Percentiles rank a stretch among this genome's conserved stretches.
phyloP scores from a whole-genome alignment of 495 filamentous ascomycete species.

The Podospora sp. region DNA sequence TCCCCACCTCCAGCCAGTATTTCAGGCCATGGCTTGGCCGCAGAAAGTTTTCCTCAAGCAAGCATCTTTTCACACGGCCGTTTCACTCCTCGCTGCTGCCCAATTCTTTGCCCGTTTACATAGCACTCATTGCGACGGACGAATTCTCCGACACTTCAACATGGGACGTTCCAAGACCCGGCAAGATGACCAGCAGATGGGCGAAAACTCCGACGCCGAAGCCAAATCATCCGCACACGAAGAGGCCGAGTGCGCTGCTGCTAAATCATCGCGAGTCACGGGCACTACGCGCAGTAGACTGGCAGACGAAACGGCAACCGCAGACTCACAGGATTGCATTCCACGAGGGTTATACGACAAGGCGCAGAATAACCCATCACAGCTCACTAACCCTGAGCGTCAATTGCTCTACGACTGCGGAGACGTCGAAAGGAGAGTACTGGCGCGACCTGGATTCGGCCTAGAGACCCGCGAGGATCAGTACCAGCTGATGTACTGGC shows the following conservation, averaged over 20 bases:
- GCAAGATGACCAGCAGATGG: not conserved
- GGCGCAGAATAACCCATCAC: constrained; percentile 12
- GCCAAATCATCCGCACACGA: not conserved
- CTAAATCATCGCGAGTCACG: not conserved
- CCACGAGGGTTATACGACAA: constrained; percentile 12
- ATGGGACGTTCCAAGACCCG: not conserved
- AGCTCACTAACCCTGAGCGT: constrained; percentile 13
- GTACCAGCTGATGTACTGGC: not conserved
- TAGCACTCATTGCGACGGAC: too few relatives aligned
- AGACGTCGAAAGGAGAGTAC: not conserved
- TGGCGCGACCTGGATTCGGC: not conserved
- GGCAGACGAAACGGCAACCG: not conserved
- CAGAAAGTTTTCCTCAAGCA: too few relatives aligned
- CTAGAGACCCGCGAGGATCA: not conserved
- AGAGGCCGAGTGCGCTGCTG: too few relatives aligned
- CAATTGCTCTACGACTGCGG: not conserved
- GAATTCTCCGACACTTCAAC: not conserved
- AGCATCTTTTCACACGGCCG: too few relatives aligned
- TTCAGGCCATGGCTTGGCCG: too few relatives aligned
- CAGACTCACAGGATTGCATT: not conserved
- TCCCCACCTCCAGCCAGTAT: too few relatives aligned
- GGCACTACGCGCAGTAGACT: not conserved
- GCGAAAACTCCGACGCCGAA: not conserved
- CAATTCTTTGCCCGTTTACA: too few relatives aligned
- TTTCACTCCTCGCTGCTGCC: too few relatives aligned